Base-by-base conservation (phyloP, 2,329 filamentous ascomycete species). In the Fusarium annulatum region DNA sequence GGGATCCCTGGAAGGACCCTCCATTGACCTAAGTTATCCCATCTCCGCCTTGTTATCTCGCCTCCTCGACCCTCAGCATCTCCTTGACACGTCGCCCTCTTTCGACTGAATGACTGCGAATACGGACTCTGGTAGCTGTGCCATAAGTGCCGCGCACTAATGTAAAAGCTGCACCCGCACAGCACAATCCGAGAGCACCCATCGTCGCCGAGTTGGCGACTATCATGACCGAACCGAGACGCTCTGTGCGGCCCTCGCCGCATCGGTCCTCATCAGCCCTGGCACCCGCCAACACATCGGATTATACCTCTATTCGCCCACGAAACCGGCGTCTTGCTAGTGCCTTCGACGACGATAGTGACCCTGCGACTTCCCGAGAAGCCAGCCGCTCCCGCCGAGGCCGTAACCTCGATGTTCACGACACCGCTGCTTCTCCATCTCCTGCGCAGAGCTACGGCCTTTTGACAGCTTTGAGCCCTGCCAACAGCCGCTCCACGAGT, bases 261-360 rank as follows among this genome's bases (percentile, higher is more conserved):
- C 80, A 82, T 73, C 82, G 85, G 79, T 82, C 85, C 64, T 86
- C 87, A 61, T 88, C 87, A 46, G 83, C 84, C 53, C 78, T 86
- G 61, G 81, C 82, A 58, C 81, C 85, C 46, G 79, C 83, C 72
- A 82, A 83, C 55, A 82, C 85, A 72, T 79, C 83, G 69, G 83
- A 84, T 64, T 77, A 84, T 33, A 76, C 78, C 64, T 80, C 82
- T 33, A 75, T 85, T 62, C 86, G 88, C 33, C 85, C 87, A 61
- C 87, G 88, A 66, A 88, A 88, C 71, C 85, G 88, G 62, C 86
- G 85, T 53, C 81, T 83, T 38, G 80, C 81, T 57, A 82, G 80
- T 67, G 75, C 79, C 23, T 78, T 76, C 63, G 77, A 78, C 43
- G 75, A 78, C 59, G 63, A 78, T 48, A 64, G 77, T 39, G 72